Evolutionary conservation across 2,329 filamentous ascomycete species (phyloP), one percentile per base, ranked within the genome.

Genomic region (Stagonosporopsis rhizophila): DNA sequence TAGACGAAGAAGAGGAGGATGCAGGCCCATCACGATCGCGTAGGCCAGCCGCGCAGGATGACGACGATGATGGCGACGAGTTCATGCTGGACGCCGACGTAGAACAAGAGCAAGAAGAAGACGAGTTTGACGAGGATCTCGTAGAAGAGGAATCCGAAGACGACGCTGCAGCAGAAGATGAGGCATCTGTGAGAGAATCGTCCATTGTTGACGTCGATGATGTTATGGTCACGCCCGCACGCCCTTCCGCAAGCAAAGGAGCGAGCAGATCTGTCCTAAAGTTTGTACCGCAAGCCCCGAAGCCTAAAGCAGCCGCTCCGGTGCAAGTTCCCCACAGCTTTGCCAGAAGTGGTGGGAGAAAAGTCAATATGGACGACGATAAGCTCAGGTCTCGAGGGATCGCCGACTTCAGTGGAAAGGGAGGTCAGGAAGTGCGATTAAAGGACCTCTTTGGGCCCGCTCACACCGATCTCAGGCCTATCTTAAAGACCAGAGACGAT

Each of bases 391-490:
- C 65, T 14, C 66, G 72, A 50, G 72, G 71, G 30, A 54, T 73
- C 14, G 63, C 66, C 1, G 71, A 75, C 20, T 74, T 70, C 59
- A 65, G 64, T 27, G 68, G 66, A 25, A 44, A 58, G n/a, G 70
- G 70, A 22, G 71, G 72, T 2, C 67, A 70, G 46, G 69, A 75
- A 39, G 71, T 76, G n/a, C 77, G 81, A 48, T 66, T 83, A 54
- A 78, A 77, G 56, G 72, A 80, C 48, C 75, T 81, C 1, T 85
- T 83, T 70, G 84, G 85, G 4, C 77, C 80, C 2, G 78, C 77
- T 23, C 67, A 77, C 14, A 77, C 81, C 17, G 83, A 86, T 56
- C 64, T 83, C n/a, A 70, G 76, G 17, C 77, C 80, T 9, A 70
- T 82, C 4, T 55, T 84, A 6, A 73, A 77, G 59, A 78, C 80